These are phyloP conservation scores for Talaromyces sp. DNA, from an alignment of 2,329 filamentous ascomycete species.

Conservation along the genomic window DNA sequence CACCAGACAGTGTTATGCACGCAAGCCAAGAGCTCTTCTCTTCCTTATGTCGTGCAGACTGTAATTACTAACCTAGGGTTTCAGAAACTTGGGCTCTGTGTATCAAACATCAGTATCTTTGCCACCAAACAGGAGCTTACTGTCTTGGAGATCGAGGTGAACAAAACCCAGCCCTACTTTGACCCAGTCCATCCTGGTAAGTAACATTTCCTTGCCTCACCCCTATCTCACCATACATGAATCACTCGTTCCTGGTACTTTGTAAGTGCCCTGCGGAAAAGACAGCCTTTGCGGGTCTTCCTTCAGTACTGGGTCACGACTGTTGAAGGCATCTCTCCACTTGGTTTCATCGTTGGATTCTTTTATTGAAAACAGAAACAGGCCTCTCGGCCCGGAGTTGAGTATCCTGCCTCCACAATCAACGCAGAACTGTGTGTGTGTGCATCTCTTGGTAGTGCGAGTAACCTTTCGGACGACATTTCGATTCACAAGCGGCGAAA, in stretches of 20 bases:
- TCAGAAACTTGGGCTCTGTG: background rate
- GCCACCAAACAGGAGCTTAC: background rate
- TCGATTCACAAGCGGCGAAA: conserved; percentile 1
- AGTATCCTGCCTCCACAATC: conserved; percentile 6
- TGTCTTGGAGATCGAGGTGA: background rate
- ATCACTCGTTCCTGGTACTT: background rate
- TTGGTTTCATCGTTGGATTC: background rate
- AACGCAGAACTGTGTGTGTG: background rate
- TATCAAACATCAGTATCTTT: background rate
- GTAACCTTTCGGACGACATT: background rate
- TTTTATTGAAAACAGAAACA: background rate
- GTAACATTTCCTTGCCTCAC: background rate
- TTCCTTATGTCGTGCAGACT: background rate
- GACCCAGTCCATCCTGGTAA: conserved; percentile 5
- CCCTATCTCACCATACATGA: background rate
- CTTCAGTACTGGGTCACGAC: background rate
- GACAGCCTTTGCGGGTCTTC: background rate
- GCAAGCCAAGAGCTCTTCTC: background rate
- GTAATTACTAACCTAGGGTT: background rate
- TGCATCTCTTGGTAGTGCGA: background rate
- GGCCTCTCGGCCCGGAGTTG: background rate
- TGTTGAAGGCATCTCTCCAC: conserved; percentile 1
- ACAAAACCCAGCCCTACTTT: conserved; percentile 5
- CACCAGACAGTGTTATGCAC: background rate
- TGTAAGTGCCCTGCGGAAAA: background rate